Evolutionary conservation across 1,139 yeast species (phyloP).

Genomic region (Debaryomyces psychrophilus): DNA sequence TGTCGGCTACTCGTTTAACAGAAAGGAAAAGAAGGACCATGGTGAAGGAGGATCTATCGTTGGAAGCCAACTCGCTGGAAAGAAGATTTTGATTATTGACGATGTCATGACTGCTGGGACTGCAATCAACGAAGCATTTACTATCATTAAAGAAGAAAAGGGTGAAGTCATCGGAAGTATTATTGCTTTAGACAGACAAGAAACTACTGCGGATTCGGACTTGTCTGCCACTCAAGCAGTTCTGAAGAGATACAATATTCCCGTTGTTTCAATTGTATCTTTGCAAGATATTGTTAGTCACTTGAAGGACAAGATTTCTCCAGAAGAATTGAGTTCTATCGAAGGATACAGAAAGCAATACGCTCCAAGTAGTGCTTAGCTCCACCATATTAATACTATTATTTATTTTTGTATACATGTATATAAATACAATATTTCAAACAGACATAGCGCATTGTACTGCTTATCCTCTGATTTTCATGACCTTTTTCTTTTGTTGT

Average conservation of each 20-base stretch:
- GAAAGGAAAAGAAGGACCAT: slow-evolving; percentile 95
- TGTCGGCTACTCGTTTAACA: slow-evolving; percentile 73
- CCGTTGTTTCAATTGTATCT: slow-evolving; percentile 80
- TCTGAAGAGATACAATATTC: slow-evolving; percentile 69
- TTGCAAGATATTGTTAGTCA: slow-evolving; percentile 73
- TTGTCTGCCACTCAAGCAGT: slow-evolving; percentile 84
- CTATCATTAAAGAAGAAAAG: slow-evolving; percentile 67
- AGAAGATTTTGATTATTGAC: slow-evolving; percentile 81
- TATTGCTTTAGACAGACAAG: slow-evolving; percentile 95
- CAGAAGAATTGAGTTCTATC: slow-evolving; percentile 57
- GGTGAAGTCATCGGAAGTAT: slow-evolving; percentile 80
- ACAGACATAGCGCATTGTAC: not conserved
- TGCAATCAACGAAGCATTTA: slow-evolving; percentile 92
- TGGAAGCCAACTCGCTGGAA: slow-evolving; percentile 73
- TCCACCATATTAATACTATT: not conserved
- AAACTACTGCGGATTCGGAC: slow-evolving; percentile 68
- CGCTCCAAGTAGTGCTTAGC: slow-evolving; percentile 36
- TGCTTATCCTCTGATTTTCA: slow-evolving; percentile 47
- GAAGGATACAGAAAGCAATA: slow-evolving; percentile 60
- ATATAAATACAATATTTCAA: not conserved
- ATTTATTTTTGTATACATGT: slow-evolving; percentile 1
- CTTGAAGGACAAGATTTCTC: slow-evolving; percentile 55
- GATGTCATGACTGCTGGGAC: slow-evolving; percentile 99
- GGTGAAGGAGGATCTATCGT: slow-evolving; percentile 98
- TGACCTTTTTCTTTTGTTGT: slow-evolving; percentile 55